Evolutionary conservation across 805 yeast genomes (phyloP), one percentile per base, ranked within the genome.

Genomic region (Blastobotrys robertii): DNA sequence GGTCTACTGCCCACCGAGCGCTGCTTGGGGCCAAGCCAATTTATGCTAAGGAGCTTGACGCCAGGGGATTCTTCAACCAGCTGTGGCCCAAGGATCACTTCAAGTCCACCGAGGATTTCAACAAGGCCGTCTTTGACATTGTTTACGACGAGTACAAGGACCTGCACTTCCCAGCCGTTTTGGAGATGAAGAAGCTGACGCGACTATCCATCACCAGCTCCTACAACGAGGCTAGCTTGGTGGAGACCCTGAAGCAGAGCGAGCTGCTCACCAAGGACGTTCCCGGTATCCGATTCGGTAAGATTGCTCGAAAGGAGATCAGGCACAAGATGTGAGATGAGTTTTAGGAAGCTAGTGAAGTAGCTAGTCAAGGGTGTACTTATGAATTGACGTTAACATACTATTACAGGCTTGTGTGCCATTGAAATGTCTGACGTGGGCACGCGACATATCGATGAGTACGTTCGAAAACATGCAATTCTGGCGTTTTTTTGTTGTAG

Each of bases 1-100:
- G 77, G 65, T 76, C 84, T 48, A 72, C 69, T 49, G 78, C 92
- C 11, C 70, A 79, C 41, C 88, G 84, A 62, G 84, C 85, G 2
- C 64, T 86, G 35, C 66, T 85, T 49, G 71, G 82, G 39, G 76
- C 84, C 2, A 74, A 73, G 57, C 85, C 84, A 11, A 71, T 86
- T 31, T 53, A 59, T 2, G 82, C 83, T 34, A 57, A 67, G n/a
- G 80, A 76, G 19, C 67, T 86, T 59, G 55, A 58, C 38, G 59
- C 67, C 15, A 63, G 71, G 34, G 90, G 88, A 0, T 72, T 84
- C 41, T 60, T 84, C 49, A 79, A 81, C 58, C 70, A 76, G 59
- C 62, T 77, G 22, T 80, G 72, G 55, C 45, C 50, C 30, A 38
- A 44, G 10, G 38, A 41, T 29, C 59, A 69, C 14, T 55, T 66